A percentile compares a stretch with the other conserved stretches of the same genome.
phyloP scores from a whole-genome alignment of 768 basidiomycete species.

The Pleurotus pulmonarius region DNA sequence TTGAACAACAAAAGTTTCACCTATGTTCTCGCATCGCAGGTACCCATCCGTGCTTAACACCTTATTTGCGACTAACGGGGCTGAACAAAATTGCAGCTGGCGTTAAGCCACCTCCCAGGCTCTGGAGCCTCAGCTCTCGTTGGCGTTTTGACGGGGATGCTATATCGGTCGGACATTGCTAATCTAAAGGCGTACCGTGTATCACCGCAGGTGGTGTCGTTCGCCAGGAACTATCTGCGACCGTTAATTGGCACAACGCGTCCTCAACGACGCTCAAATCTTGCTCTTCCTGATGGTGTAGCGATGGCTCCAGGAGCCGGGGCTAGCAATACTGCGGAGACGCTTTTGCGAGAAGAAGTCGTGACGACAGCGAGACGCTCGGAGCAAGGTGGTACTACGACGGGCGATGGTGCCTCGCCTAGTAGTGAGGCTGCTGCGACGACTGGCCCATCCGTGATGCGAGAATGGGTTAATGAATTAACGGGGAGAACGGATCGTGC shows the following conservation, averaged over 20 bases:
- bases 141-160: constrained; percentile 67
- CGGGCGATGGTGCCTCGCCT: constrained; percentile 17
- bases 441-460: constrained; percentile 51
- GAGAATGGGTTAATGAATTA: constrained; percentile 78
- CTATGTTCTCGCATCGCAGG: constrained; percentile 73
- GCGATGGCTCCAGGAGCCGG: constrained; percentile 17
- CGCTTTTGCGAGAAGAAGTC: constrained; percentile 40
- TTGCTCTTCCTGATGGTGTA: constrained; percentile 65
- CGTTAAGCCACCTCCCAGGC: constrained; percentile 61
- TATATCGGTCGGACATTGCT: constrained; percentile 82
- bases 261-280: constrained; percentile 62
- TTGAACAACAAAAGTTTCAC: constrained; percentile 74
- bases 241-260: constrained; percentile 68
- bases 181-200: constrained; percentile 79
- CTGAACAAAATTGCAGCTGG: constrained; percentile 43
- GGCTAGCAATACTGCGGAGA: constrained; percentile 25
- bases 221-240: constrained; percentile 53
- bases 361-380: constrained; percentile 57
- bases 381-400: constrained; percentile 14
- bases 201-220: constrained; percentile 50
- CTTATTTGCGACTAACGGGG: too few species aligned
- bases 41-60: constrained; percentile 18
- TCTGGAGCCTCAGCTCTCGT: constrained; percentile 58
- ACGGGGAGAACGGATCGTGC: constrained; percentile 59
- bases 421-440: constrained; percentile 18